A percentile compares a stretch with the other conserved stretches of the same genome.
Evolutionary conservation across 2,329 filamentous ascomycete species (phyloP).

Genomic region (Blastomyces gilchristii): DNA sequence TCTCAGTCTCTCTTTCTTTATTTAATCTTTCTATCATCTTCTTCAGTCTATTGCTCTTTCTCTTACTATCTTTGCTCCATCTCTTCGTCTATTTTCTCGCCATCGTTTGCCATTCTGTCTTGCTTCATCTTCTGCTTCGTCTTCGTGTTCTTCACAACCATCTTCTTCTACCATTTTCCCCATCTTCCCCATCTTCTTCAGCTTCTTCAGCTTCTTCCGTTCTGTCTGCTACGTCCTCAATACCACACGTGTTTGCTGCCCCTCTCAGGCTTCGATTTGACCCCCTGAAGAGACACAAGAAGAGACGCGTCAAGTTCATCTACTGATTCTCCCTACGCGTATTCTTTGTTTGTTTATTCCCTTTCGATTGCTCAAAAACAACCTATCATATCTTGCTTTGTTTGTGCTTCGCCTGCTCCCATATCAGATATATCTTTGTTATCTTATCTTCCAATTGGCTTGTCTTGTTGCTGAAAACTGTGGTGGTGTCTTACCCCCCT

Average conservation of each 20-base stretch:
- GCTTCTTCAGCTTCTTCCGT: neutral
- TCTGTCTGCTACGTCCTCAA: neutral
- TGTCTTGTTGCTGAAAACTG: neutral
- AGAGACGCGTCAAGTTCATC: neutral
- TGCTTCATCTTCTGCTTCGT: constrained; percentile 9
- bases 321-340: neutral
- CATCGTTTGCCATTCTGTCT: constrained; percentile 13
- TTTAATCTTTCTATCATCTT: constrained; percentile 19
- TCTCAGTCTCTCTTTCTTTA: constrained; percentile 10
- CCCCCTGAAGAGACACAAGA: neutral
- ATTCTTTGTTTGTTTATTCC: neutral
- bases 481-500: neutral
- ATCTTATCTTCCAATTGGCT: neutral
- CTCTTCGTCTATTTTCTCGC: constrained; percentile 13
- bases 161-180: neutral
- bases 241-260: neutral
- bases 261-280: constrained; percentile 4
- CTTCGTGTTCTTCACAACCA: neutral
- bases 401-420: neutral
- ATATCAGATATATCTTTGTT: constrained; percentile 4
- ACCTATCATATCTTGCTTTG: neutral
- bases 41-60: constrained; percentile 18
- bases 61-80: constrained; percentile 15
- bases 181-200: no score
- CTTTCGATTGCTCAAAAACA: neutral